Evolutionary conservation across 208 protist genomes (phyloP), one percentile per base, ranked within the genome.

Genomic region (Wallacemonas rigidus): DNA sequence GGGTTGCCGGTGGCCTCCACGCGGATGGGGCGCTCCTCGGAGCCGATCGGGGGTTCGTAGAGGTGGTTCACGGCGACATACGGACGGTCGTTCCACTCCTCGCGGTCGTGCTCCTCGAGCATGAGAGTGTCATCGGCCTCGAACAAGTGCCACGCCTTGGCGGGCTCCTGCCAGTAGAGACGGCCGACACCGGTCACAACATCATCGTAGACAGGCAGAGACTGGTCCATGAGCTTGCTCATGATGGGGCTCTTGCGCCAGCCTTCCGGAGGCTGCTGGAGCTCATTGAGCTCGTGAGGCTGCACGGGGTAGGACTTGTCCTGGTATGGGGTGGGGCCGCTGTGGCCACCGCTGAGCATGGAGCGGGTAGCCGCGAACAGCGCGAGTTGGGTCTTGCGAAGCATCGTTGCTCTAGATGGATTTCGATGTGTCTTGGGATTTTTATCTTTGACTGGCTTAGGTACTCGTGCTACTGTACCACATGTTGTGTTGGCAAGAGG

Each of bases 61-160:
- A 96, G 84, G 73, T 96, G 91, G 75, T 96, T 96, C 17, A 96
- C 91, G 9, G 91, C 88, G 71, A 93, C 73, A 68, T 96, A 96
- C 41, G 91, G 91, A 55, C 82, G 77, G 54, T 96, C 91, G 75
- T 96, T 96, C 88, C 89, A 96, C 86, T 96, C 91, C 74, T 96
- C 91, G 64, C 87, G 88, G 72, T 96, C 91, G 76, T 96, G 91
- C 81, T 96, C 91, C 87, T 96, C 91, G 44, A 96, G 80, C 81
- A 94, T 92, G 70, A 96, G 84, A 57, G 88, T 93, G 76, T 96
- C 91, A 78, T 96, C 91, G 51, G 87, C 89, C 75, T 94, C 89
- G 69, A 94, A 93, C 47, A 91, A 71, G 81, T 96, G 89, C 87
- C 89, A 94, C 65, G 81, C 81, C 75, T 88, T 88, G 48, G 91